A percentile compares a stretch with the other conserved stretches of the same genome.
phyloP scores from a whole-genome alignment of 352 stramenopile species.

The Plasmopara halstedii region DNA sequence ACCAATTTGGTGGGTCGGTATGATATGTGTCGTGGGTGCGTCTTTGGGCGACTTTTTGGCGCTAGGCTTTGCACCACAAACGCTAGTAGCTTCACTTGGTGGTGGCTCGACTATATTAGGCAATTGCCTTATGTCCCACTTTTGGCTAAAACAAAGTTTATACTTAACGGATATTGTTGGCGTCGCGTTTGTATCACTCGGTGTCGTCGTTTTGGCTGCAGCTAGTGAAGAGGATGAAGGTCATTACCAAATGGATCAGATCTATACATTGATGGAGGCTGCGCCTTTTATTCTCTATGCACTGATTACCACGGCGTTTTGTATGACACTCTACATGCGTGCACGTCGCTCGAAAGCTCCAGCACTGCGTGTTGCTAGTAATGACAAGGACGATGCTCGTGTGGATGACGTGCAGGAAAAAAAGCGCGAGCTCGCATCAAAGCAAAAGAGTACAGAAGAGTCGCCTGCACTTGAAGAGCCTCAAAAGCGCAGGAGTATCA shows the following conservation, averaged over 20 bases:
- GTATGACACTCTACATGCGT: conserved; percentile 78
- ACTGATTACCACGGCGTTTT: conserved; percentile 71
- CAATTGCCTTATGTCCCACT: conserved; percentile 81
- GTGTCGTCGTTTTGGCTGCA: conserved; percentile 71
- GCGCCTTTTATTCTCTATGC: conserved; percentile 80
- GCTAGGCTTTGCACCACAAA: conserved; percentile 82
- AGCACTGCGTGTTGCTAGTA: conserved; percentile 54
- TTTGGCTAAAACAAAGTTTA: conserved; percentile 81
- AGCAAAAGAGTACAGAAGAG: conserved; percentile 17
- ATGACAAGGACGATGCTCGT: conserved; percentile 37
- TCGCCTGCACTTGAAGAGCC: conserved; percentile 24
- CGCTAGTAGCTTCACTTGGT: conserved; percentile 73
- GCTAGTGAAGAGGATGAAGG: conserved; percentile 60
- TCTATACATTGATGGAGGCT: conserved; percentile 74
- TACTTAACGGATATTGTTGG: conserved; percentile 80
- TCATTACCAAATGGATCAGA: conserved; percentile 82
- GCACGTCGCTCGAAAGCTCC: conserved; percentile 73
- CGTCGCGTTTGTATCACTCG: conserved; percentile 64
- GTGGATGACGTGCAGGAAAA: conserved; percentile 54
- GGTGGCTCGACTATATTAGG: conserved; percentile 77
- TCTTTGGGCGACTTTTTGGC: conserved; percentile 82
- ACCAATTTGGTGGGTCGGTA: conserved; percentile 84
- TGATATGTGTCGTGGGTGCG: conserved; percentile 76
- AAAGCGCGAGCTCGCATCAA: conserved; percentile 37
- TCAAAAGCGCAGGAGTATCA: conserved; percentile 24